These are phyloP conservation scores for Phytophthora podocarpi DNA, from an alignment of 352 stramenopile genomes.

Conservation along the genomic window DNA sequence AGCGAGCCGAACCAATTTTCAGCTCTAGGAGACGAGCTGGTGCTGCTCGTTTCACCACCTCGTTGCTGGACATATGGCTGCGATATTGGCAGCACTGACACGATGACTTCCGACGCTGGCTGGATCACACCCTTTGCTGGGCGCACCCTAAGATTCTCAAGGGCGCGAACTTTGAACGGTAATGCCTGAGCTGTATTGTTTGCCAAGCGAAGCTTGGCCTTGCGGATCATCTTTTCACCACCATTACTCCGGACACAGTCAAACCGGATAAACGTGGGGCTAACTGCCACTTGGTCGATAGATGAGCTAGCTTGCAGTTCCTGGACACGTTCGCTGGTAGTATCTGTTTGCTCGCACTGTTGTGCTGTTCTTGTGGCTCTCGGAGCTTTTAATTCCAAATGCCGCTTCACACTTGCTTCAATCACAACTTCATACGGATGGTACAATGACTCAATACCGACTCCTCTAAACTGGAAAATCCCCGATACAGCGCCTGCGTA, in stretches of 20 bases:
- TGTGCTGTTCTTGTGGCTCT: slow-evolving; percentile 3
- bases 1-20: slow-evolving; percentile 74
- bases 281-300: slow-evolving; percentile 57
- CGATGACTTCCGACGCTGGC: slow-evolving; percentile 43
- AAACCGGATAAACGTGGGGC: slow-evolving; percentile 67
- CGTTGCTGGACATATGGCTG: slow-evolving; percentile 42
- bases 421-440: slow-evolving; percentile 85
- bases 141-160: slow-evolving; percentile 63
- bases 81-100: slow-evolving; percentile 63
- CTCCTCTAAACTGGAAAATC: slow-evolving; percentile 87
- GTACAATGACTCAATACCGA: slow-evolving; percentile 67
- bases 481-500: slow-evolving; percentile 67
- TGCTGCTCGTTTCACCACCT: slow-evolving; percentile 17
- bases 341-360: background rate
- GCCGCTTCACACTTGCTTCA: slow-evolving; percentile 71
- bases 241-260: slow-evolving; percentile 35
- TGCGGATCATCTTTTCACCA: slow-evolving; percentile 23
- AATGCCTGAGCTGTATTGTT: slow-evolving; percentile 62
- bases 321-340: slow-evolving; percentile 34
- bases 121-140: slow-evolving; percentile 48
- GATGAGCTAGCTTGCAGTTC: slow-evolving; percentile 53
- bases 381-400: slow-evolving; percentile 34
- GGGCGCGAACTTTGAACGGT: slow-evolving; percentile 55
- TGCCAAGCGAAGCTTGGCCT: slow-evolving; percentile 49
- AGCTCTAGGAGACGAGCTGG: slow-evolving; percentile 5